These are phyloP conservation scores for Sesbania bispinosa DNA, from an alignment of 306 rosid species.

Conservation along the genomic window DNA sequence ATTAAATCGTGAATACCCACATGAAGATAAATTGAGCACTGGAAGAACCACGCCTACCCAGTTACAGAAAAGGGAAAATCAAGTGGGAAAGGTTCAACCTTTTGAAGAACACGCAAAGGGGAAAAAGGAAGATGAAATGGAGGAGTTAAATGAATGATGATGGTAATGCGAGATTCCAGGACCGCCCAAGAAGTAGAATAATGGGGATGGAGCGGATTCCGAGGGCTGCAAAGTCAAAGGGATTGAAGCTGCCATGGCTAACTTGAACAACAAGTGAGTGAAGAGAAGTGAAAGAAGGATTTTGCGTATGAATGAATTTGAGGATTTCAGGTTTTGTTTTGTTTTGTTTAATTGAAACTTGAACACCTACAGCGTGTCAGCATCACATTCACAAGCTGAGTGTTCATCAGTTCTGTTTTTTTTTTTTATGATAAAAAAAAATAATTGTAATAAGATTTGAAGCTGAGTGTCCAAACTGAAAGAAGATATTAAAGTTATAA, in stretches of 20 bases:
- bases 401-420: neutral
- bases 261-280: slow-evolving; percentile 25
- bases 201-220: slow-evolving; percentile 36
- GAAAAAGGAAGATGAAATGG: neutral
- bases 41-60: neutral
- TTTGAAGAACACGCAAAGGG: slow-evolving; percentile 64
- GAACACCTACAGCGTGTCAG: neutral
- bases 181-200: slow-evolving; percentile 37
- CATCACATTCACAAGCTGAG: neutral
- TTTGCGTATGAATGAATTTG: too few relatives aligned
- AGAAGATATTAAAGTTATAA: too few relatives aligned
- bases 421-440: too few relatives aligned
- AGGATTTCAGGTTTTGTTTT: neutral
- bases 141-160: neutral
- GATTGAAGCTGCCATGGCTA: slow-evolving; percentile 21
- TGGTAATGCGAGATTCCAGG: slow-evolving; percentile 39
- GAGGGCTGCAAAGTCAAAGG: slow-evolving; percentile 51
- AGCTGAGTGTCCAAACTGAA: too few relatives aligned
- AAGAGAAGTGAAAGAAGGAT: neutral
- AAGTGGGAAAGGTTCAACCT: slow-evolving; percentile 30
- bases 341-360: neutral
- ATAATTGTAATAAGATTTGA: too few relatives aligned
- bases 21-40: slow-evolving; percentile 12
- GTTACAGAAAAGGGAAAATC: slow-evolving; percentile 2
- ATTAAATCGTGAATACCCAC: slow-evolving; percentile 15